Evolutionary conservation across 441 rosid species (phyloP), one percentile per base, ranked within the genome.

Genomic region (Daphne laureola): DNA sequence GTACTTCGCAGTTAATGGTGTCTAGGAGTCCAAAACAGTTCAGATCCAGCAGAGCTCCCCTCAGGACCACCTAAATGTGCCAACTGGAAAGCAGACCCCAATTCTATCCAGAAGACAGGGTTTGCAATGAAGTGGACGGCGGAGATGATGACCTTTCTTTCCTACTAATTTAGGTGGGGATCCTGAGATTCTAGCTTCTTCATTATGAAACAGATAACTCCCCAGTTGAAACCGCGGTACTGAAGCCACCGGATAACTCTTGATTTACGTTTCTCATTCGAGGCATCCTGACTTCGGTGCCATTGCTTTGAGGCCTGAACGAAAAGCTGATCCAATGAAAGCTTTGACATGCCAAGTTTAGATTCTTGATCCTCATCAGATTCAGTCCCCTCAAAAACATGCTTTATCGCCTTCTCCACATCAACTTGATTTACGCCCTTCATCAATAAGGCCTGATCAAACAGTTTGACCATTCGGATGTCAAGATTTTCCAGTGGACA

Each of bases 211-310:
- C 67, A 41, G 53, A 78, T 77, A 8, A 85, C 86, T 17, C 73
- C 78, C 95, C 96, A 85, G 57, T 77, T 84, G 70, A 86, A 84
- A 45, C 98, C 96, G 12, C 93, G 78, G 71, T 91, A 88, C 72
- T 86, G 96, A 64, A 91, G 96, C 96, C 96, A 88, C 65, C 89
- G 70, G 17, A 91, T 62, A 14, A 91, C 78, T 75, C 95, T 86
- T 52, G 83, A 55, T 67, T 86, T 88, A 16, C 90, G 87, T 14
- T 69, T 84, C 60, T 88, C 93, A 49, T 49, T 48, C 13, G 96
- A 65, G 16, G 64, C 79, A 67, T 82, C 80, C 49, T 61, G 73
- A 41, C 89, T 77, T 70, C 81, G 80, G 58, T 65, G 57, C 98
- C 93, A 86, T 62, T 87, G 95, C 74, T 88, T 86, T 0, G 87